These are phyloP conservation scores for Sclerotinia trifoliorum DNA, from an alignment of 2,329 filamentous ascomycete species.

Conservation along the genomic window DNA sequence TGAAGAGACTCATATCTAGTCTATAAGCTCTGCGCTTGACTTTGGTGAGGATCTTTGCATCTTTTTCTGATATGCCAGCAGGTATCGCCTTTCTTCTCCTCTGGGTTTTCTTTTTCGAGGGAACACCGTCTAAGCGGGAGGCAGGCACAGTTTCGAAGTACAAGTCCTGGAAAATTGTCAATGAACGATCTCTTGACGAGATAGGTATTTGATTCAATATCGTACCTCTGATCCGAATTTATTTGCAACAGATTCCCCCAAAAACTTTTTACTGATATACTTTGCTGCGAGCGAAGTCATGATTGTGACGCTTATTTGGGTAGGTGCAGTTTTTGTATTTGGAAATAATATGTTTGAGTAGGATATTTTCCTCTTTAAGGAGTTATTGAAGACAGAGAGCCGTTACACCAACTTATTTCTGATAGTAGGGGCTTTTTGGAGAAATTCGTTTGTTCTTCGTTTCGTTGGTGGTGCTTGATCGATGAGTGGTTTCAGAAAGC, in stretches of 20 bases:
- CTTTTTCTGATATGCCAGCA: constrained; percentile 76
- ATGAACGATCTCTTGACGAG: constrained; percentile 12
- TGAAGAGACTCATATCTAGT: constrained; percentile 82
- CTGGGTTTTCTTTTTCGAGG: constrained; percentile 66
- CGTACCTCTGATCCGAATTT: constrained; percentile 57
- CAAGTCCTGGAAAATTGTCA: constrained; percentile 63
- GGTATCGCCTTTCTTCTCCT: constrained; percentile 84
- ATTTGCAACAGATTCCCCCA: constrained; percentile 56
- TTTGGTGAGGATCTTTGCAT: constrained; percentile 77
- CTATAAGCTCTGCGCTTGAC: constrained; percentile 84
- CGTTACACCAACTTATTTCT: not conserved
- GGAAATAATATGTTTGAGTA: not conserved
- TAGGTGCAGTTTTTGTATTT: not conserved
- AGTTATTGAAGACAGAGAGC: not conserved
- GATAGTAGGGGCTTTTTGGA: not conserved
- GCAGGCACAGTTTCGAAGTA: constrained; percentile 83
- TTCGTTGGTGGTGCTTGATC: constrained; percentile 16
- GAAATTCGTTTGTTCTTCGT: constrained; percentile 10
- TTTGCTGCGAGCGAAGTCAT: constrained; percentile 57
- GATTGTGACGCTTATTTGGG: constrained; percentile 29
- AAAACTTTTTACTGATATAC: constrained; percentile 54
- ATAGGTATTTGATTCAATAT: constrained; percentile 21
- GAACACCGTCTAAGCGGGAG: constrained; percentile 63
- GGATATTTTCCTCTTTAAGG: constrained; percentile 1
- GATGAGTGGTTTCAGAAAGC: constrained; percentile 23